Evolutionary conservation across 768 basidiomycete species (phyloP).

Genomic region (Lactarius sanguifluus): DNA sequence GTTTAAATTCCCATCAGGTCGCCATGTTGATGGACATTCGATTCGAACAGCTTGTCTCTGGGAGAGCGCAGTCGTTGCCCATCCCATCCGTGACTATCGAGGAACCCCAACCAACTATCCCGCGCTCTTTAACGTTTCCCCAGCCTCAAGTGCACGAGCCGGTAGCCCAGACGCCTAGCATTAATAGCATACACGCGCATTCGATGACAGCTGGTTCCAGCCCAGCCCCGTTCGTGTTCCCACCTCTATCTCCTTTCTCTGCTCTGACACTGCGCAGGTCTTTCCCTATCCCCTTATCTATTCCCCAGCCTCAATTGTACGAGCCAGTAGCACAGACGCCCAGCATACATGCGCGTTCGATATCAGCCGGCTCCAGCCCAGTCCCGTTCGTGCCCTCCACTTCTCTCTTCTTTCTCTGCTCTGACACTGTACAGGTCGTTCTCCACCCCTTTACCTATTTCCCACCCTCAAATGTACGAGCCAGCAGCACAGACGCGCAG

Average conservation of each 20-base stretch:
- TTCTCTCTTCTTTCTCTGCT: background rate
- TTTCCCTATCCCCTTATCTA: background rate
- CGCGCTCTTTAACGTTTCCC: background rate
- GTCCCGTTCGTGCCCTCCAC: background rate
- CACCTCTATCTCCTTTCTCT: background rate
- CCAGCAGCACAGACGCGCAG: background rate
- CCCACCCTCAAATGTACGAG: background rate
- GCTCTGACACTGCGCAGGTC: constrained; percentile 12
- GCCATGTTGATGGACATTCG: constrained; percentile 21
- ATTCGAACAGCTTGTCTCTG: constrained; percentile 14
- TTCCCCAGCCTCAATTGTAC: no score
- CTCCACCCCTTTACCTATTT: background rate
- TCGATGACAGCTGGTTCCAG: background rate
- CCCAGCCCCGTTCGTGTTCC: constrained; percentile 5
- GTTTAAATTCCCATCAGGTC: constrained; percentile 1
- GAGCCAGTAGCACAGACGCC: background rate
- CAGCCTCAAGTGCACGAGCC: background rate
- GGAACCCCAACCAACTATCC: background rate
- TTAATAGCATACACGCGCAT: background rate
- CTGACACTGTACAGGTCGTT: constrained; percentile 14
- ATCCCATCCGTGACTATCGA: background rate
- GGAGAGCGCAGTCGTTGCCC: constrained; percentile 9
- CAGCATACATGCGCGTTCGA: background rate
- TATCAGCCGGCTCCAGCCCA: constrained; percentile 3
- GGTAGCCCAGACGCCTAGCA: background rate